A percentile compares a stretch with the other conserved stretches of the same genome.
Evolutionary conservation across 441 rosid genomes (phyloP).

Genomic region (Gossypium lobatum): DNA sequence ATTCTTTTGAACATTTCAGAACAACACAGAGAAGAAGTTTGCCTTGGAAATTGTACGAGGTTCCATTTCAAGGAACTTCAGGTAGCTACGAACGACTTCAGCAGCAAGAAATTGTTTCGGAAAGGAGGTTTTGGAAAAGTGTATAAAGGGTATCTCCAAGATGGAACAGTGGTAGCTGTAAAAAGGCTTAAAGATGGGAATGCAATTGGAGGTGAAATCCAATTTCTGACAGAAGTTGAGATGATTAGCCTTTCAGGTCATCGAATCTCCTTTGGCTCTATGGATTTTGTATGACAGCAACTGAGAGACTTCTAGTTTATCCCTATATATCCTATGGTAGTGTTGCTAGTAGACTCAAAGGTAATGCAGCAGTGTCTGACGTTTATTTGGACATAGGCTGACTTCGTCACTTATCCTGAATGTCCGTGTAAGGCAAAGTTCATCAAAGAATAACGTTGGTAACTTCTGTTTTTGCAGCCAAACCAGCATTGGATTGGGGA

Average conservation of each 20-base stretch:
- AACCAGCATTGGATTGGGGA: conserved; percentile 78
- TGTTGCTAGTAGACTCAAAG: conserved; percentile 84
- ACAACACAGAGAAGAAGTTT: conserved; percentile 52
- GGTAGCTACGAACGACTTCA: conserved; percentile 71
- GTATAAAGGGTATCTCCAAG: conserved; percentile 74
- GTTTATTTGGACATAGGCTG: background rate
- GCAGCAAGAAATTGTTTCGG: conserved; percentile 72
- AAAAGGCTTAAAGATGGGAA: conserved; percentile 77
- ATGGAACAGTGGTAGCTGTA: conserved; percentile 72
- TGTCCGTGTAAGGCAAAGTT: background rate
- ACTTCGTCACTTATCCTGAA: background rate
- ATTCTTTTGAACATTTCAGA: conserved; percentile 32
- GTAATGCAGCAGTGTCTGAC: conserved; percentile 25
- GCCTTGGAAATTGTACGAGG: conserved; percentile 73
- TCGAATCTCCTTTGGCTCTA: conserved; percentile 77
- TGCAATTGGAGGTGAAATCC: conserved; percentile 71
- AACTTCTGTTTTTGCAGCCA: conserved; percentile 35
- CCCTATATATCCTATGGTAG: conserved; percentile 98
- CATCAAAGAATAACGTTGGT: background rate
- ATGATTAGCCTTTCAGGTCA: conserved; percentile 94
- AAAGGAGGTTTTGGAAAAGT: conserved; percentile 92
- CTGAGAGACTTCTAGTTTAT: conserved; percentile 73
- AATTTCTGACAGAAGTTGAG: conserved; percentile 85
- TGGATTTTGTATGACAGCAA: conserved; percentile 74
- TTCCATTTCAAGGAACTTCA: conserved; percentile 83